Evolutionary conservation across 176 grass and related monocot species (phyloP).

Genomic region (Lolium rigidum): DNA sequence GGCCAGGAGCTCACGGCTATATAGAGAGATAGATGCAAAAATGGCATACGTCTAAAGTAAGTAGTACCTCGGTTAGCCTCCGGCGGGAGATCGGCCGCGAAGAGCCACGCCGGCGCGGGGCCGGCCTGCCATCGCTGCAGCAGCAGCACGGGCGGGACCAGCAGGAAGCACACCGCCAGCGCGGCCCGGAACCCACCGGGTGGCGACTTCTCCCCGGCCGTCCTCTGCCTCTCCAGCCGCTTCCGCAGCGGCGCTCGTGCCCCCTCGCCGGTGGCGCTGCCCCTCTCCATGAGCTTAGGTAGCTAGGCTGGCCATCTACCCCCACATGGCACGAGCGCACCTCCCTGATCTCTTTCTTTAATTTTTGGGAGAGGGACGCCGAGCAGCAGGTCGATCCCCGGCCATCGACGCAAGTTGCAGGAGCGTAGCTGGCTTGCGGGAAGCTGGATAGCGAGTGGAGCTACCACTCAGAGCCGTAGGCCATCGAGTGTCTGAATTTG

Average conservation of each 20-base stretch:
- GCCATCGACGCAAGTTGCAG: slow-evolving; percentile 23
- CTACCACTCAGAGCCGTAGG: background rate
- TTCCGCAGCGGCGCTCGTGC: background rate
- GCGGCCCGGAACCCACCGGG: background rate
- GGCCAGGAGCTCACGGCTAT: background rate
- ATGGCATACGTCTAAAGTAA: background rate
- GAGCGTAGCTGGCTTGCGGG: background rate
- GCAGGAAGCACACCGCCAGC: slow-evolving; percentile 32
- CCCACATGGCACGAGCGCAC: background rate
- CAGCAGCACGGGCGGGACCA: slow-evolving; percentile 39
- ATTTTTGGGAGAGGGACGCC: background rate
- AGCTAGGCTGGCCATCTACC: background rate
- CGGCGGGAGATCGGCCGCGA: slow-evolving; percentile 10
- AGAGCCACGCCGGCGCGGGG: slow-evolving; percentile 43
- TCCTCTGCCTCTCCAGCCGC: background rate
- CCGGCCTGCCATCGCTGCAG: slow-evolving; percentile 46
- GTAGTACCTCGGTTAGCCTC: slow-evolving; percentile 27
- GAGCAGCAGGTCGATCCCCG: background rate
- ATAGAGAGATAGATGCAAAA: background rate
- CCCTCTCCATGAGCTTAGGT: background rate
- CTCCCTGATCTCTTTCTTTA: background rate
- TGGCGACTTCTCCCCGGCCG: background rate
- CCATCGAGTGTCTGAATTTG: background rate
- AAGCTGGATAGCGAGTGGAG: slow-evolving; percentile 24
- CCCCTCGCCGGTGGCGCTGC: background rate